These are phyloP conservation scores for Graphilbum ipis-grandicollis DNA, from an alignment of 2,329 filamentous ascomycete species.

Conservation along the genomic window DNA sequence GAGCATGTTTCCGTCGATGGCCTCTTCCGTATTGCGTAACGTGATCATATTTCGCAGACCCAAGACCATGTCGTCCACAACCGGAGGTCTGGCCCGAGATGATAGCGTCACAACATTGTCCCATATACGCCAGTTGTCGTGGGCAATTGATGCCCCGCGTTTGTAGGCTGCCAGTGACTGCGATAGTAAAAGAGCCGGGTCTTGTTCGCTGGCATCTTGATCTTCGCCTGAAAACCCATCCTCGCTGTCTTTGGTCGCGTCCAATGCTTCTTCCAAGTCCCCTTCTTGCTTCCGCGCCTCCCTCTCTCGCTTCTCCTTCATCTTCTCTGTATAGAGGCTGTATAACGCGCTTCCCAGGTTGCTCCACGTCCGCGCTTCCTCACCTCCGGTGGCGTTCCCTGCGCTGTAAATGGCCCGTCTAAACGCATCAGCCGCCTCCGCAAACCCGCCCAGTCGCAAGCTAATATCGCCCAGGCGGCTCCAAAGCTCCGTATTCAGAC, in stretches of 20 bases:
- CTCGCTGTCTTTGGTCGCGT: constrained; percentile 13
- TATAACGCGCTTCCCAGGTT: constrained; percentile 78
- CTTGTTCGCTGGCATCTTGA: constrained; percentile 3
- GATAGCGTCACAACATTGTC: constrained; percentile 87
- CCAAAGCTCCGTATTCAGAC: constrained; percentile 72
- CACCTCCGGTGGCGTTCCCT: constrained; percentile 50
- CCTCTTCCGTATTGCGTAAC: constrained; percentile 61
- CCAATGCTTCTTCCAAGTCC: not conserved
- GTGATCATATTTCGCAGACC: constrained; percentile 61
- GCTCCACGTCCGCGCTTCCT: constrained; percentile 84
- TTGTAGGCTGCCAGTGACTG: constrained; percentile 78
- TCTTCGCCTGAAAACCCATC: constrained; percentile 9
- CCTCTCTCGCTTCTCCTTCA: constrained; percentile 15
- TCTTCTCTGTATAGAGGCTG: constrained; percentile 42
- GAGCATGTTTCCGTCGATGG: constrained; percentile 59
- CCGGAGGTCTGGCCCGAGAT: constrained; percentile 57
- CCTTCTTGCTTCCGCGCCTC: not conserved
- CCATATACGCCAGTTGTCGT: constrained; percentile 87
- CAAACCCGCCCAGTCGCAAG: constrained; percentile 59
- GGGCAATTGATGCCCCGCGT: constrained; percentile 65
- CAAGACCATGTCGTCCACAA: constrained; percentile 57
- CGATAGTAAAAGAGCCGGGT: constrained; percentile 44
- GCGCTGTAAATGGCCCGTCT: constrained; percentile 55
- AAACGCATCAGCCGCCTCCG: constrained; percentile 70
- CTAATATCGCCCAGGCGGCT: constrained; percentile 78